These are phyloP conservation scores for Nothopassalora personata DNA, from an alignment of 2,329 filamentous ascomycete species.

Conservation along the genomic window DNA sequence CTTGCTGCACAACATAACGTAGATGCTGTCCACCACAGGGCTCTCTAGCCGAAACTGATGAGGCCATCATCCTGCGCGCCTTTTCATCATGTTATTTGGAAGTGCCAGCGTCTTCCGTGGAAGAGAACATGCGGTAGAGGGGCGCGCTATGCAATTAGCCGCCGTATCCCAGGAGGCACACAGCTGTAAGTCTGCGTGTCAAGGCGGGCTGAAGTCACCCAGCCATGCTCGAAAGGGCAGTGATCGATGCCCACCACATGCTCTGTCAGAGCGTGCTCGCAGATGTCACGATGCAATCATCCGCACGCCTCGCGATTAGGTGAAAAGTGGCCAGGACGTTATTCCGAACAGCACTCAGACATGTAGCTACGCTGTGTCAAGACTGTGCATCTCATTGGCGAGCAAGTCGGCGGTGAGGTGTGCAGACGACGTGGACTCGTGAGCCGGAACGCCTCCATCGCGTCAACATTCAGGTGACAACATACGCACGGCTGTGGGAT, in stretches of 20 bases:
- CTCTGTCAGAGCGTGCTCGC: neutral
- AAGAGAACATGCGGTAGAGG: neutral
- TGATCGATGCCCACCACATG: conserved; percentile 2
- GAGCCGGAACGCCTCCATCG: conserved; percentile 8
- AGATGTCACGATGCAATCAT: neutral
- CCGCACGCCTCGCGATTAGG: neutral
- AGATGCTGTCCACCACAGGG: neutral
- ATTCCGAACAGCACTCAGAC: neutral
- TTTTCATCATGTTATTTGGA: neutral
- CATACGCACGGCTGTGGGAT: neutral
- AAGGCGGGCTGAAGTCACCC: neutral
- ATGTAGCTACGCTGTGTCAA: neutral
- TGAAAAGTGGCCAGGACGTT: neutral
- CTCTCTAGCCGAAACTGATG: conserved; percentile 3
- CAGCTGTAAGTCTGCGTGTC: conserved; percentile 1
- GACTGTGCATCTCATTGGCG: neutral
- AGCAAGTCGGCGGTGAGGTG: neutral
- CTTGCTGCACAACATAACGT: conserved; percentile 15
- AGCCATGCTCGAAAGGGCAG: conserved; percentile 2
- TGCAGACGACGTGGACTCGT: conserved; percentile 1
- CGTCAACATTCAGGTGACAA: conserved; percentile 2
- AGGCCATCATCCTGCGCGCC: neutral
- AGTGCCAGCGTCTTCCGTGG: neutral
- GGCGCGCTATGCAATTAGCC: neutral
- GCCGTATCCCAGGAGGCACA: conserved; percentile 5